Conservation (phyloP, 768 basidiomycete genomes). For the Russula foetens region DNA sequence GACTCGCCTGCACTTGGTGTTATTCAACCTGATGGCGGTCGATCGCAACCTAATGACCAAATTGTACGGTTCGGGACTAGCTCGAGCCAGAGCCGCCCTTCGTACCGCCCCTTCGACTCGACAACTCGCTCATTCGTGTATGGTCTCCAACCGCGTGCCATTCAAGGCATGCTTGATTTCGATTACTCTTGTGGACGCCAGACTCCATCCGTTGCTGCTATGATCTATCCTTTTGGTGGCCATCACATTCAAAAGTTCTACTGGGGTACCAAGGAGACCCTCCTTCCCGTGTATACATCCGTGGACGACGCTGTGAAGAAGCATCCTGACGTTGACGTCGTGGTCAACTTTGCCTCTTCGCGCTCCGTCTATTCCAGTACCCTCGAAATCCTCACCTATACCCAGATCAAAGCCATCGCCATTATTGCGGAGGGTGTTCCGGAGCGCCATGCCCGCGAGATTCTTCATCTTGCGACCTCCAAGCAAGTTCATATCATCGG, state of each 20-base stretch:
- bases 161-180: conserved; percentile 98
- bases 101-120: conserved; percentile 88
- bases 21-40: conserved; percentile 71
- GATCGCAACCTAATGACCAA: conserved; percentile 78
- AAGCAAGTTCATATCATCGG: conserved; percentile 91
- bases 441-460: conserved; percentile 93
- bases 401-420: conserved; percentile 68
- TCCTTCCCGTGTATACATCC: conserved; percentile 93
- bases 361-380: conserved; percentile 94
- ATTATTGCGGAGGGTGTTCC: conserved; percentile 99
- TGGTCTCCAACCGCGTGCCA: conserved; percentile 97
- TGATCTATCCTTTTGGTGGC: conserved; percentile 99
- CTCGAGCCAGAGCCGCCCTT: conserved; percentile 46
- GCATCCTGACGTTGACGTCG: conserved; percentile 93
- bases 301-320: conserved; percentile 87
- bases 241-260: conserved; percentile 99
- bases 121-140: conserved; percentile 96
- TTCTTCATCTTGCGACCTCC: conserved; percentile 78
- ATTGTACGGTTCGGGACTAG: conserved; percentile 78
- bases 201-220: conserved; percentile 90
- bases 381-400: conserved; percentile 76
- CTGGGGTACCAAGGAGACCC: conserved; percentile 99
- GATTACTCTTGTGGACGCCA: conserved; percentile 95
- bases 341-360: conserved; percentile 96
- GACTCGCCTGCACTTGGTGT: conserved; percentile 44